Conservation (phyloP, 1,139 yeast genomes). For the Blastobotrys malaysiensis region DNA sequence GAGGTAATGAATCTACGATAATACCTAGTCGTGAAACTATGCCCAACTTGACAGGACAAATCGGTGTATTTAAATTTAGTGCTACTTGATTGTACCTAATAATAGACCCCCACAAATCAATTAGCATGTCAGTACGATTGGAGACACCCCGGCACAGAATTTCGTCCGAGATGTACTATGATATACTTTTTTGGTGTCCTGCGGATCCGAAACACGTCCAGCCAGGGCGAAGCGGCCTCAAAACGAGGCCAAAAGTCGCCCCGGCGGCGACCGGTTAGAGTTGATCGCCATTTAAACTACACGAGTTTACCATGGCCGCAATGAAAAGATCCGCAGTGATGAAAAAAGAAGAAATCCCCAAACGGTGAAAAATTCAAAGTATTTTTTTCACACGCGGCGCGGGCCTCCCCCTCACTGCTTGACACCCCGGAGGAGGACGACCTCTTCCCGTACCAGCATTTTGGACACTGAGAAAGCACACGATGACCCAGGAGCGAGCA, state of each 20-base stretch:
- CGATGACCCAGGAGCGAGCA: background rate
- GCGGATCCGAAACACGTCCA: background rate
- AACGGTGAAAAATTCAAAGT: background rate
- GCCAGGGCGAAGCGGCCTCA: conserved; percentile 5
- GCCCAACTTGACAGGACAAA: no score
- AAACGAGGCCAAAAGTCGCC: conserved; percentile 5
- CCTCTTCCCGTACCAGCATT: background rate
- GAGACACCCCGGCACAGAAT: conserved; percentile 26
- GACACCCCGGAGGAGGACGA: background rate
- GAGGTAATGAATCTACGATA: no score
- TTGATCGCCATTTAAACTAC: background rate
- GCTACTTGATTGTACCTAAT: no score
- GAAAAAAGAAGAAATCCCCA: background rate
- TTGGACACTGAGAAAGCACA: background rate
- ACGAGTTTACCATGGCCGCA: background rate
- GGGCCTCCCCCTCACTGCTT: background rate
- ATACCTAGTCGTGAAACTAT: no score
- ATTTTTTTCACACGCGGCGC: background rate
- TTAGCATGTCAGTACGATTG: conserved; percentile 30
- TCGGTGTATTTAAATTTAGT: no score
- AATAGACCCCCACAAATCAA: no score
- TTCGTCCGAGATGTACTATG: conserved; percentile 27
- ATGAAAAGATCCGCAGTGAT: background rate
- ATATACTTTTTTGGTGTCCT: conserved; percentile 21
- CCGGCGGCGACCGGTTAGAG: background rate